Evolutionary conservation across 345 rosid species (phyloP).

Genomic region (Salix udensis): DNA sequence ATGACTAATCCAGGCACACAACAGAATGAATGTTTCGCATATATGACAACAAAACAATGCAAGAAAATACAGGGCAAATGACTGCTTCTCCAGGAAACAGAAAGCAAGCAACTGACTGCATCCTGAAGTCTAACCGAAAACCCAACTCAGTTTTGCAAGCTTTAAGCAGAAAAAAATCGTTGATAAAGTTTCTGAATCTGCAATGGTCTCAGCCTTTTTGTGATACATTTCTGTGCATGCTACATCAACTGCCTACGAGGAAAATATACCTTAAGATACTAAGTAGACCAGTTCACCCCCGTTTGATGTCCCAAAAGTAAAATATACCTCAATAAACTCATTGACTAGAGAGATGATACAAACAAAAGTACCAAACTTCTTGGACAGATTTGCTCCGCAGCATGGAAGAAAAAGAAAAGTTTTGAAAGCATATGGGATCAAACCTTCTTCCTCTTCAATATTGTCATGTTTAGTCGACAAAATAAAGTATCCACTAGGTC

Average conservation of each 20-base stretch:
- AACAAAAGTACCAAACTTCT: background rate
- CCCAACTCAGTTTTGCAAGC: background rate
- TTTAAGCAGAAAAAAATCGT: too few relatives aligned
- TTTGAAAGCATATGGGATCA: conserved; percentile 4
- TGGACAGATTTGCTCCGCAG: background rate
- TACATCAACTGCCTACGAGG: background rate
- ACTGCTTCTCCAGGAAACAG: too few relatives aligned
- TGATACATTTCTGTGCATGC: background rate
- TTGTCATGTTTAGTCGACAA: conserved; percentile 70
- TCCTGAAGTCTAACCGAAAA: background rate
- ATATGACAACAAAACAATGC: background rate
- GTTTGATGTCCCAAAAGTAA: background rate
- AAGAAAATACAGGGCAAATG: background rate
- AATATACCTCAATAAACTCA: background rate
- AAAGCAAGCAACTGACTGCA: background rate
- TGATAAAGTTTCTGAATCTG: background rate
- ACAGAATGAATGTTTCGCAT: background rate
- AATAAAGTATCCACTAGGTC: conserved; percentile 88
- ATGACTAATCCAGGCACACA: background rate
- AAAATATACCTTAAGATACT: background rate
- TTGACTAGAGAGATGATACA: background rate
- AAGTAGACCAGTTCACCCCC: background rate
- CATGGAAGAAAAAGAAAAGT: background rate
- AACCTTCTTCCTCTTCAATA: conserved; percentile 82
- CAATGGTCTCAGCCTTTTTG: background rate